These are phyloP conservation scores for Cyclospora cayetanensis DNA, from an alignment of 169 alveolate genomes.

Conservation along the genomic window DNA sequence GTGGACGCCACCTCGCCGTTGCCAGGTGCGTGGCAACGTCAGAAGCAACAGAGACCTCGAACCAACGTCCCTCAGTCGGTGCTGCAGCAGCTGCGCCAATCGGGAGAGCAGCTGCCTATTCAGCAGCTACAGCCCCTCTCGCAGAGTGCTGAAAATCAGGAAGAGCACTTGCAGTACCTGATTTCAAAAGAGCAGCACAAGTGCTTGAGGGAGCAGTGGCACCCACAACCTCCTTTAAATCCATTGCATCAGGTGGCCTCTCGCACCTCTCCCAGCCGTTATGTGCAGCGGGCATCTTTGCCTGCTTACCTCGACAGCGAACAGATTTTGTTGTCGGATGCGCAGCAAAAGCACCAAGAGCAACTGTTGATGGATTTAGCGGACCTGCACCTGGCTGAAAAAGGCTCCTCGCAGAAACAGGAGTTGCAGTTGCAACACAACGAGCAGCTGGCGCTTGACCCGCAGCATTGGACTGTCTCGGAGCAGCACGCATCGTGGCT, in stretches of 20 bases:
- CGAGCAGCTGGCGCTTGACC: slow-evolving; percentile 30
- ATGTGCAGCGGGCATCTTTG: not conserved
- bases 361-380: not conserved
- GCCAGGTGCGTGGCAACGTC: not conserved
- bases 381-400: too few species aligned
- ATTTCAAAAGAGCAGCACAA: not conserved
- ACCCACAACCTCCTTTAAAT: not conserved
- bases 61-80: too few species aligned
- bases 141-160: not conserved
- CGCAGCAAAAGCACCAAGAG: not conserved
- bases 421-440: not conserved
- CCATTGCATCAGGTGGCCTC: not conserved
- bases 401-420: slow-evolving; percentile 60
- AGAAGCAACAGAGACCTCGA: not conserved
- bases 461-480: too few species aligned
- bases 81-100: not conserved
- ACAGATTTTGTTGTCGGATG: not conserved
- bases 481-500: too few species aligned
- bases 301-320: not conserved
- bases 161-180: not conserved
- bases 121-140: not conserved
- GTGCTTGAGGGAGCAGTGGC: not conserved
- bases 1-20: too few species aligned
- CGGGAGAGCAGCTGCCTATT: not conserved
- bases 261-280: not conserved